A percentile compares a stretch with the other conserved stretches of the same genome.
Conservation (phyloP, 768 basidiomycete genomes). For the Coprinopsis sp. region DNA sequence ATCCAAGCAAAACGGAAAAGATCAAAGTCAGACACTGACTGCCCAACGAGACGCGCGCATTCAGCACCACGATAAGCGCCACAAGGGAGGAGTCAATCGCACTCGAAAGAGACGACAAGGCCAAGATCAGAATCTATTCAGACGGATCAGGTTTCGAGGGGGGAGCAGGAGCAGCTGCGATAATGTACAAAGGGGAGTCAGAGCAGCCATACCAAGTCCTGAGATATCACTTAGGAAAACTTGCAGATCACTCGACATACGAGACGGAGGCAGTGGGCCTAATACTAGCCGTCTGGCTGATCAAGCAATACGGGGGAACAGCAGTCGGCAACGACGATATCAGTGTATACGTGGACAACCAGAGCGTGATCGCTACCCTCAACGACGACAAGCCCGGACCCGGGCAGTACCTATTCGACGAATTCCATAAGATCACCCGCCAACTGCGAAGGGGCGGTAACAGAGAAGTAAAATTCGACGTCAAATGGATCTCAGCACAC, state of each 20-base stretch:
- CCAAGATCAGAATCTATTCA: conserved; percentile 12
- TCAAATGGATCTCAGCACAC: conserved; percentile 24
- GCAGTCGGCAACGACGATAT: neutral
- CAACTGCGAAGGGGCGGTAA: neutral
- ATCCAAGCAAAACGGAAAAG: conserved; percentile 2
- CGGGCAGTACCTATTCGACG: neutral
- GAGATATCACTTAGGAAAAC: conserved; percentile 14
- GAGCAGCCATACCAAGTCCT: conserved; percentile 2
- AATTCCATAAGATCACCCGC: neutral
- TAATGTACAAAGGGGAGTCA: neutral
- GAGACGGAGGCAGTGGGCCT: conserved; percentile 19
- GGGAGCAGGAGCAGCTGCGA: conserved; percentile 19
- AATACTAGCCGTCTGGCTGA: conserved; percentile 16
- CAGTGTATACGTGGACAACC: conserved; percentile 15
- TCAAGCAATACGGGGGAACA: neutral
- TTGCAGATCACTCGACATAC: too few relatives aligned
- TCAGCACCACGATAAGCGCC: neutral
- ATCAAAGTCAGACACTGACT: conserved; percentile 9
- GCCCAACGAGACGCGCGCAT: neutral
- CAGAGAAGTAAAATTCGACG: neutral
- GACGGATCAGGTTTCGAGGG: conserved; percentile 18
- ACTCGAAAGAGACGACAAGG: neutral
- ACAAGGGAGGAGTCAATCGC: conserved; percentile 6
- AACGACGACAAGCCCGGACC: neutral
- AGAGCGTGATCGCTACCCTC: conserved; percentile 2